Evolutionary conservation across 495 filamentous ascomycete genomes (phyloP).

Genomic region (Penicillium silybi): DNA sequence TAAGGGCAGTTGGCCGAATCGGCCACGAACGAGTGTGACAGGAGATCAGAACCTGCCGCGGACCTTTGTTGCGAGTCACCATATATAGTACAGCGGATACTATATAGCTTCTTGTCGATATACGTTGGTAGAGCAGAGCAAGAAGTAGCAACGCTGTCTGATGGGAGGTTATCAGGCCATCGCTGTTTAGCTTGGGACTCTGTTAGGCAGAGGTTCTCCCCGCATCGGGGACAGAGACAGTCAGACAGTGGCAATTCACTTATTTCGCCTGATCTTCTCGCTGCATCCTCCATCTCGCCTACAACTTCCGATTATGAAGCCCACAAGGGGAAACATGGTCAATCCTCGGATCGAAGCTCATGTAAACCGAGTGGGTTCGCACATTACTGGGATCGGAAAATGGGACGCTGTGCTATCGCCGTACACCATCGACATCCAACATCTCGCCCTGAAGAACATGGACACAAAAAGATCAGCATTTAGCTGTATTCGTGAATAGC

Average conservation of each 20-base stretch:
- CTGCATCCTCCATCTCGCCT: slow-evolving; percentile 18
- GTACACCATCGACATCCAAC: neutral
- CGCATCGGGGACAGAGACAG: slow-evolving; percentile 25
- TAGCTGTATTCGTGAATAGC: slow-evolving; percentile 27
- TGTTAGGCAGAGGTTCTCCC: slow-evolving; percentile 37
- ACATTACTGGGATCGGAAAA: neutral
- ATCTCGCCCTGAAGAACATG: neutral
- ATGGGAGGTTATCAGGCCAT: slow-evolving; percentile 33
- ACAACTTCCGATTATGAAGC: slow-evolving; percentile 7
- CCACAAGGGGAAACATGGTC: slow-evolving; percentile 17
- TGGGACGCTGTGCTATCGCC: neutral
- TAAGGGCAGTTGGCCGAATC: neutral
- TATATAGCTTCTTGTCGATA: slow-evolving; percentile 66
- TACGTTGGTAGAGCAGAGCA: slow-evolving; percentile 61
- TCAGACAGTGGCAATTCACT: slow-evolving; percentile 41
- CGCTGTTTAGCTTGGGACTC: slow-evolving; percentile 46
- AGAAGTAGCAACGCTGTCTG: slow-evolving; percentile 46
- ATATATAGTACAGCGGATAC: slow-evolving; percentile 54
- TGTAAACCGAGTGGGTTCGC: slow-evolving; percentile 35
- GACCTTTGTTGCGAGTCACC: slow-evolving; percentile 36
- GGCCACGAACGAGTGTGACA: slow-evolving; percentile 1
- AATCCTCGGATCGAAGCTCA: slow-evolving; percentile 20
- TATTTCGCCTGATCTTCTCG: slow-evolving; percentile 39
- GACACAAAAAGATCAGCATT: slow-evolving; percentile 9
- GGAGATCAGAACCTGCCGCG: slow-evolving; percentile 22